These are phyloP conservation scores for Dactylellina cionopaga DNA, from an alignment of 2,329 filamentous ascomycete genomes.

Conservation along the genomic window DNA sequence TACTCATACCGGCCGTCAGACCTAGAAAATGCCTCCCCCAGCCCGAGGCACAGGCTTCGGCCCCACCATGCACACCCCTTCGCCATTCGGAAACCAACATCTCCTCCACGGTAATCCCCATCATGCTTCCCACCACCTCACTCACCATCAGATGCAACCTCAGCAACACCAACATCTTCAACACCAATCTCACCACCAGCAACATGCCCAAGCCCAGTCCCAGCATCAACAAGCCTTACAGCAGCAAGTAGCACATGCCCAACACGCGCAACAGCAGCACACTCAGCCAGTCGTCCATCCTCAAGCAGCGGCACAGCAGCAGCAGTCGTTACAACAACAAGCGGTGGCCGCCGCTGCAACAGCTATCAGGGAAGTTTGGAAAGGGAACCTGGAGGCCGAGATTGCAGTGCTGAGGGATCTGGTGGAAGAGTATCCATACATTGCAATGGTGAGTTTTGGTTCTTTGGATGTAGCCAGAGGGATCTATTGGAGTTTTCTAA, in stretches of 20 bases:
- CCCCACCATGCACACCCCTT: constrained; percentile 56
- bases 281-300: constrained; percentile 58
- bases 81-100: constrained; percentile 55
- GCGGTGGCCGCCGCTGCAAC: constrained; percentile 64
- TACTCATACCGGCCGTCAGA: not conserved
- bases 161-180: constrained; percentile 66
- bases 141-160: constrained; percentile 51
- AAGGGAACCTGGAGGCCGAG: constrained; percentile 87
- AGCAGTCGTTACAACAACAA: constrained; percentile 63
- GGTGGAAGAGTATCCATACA: constrained; percentile 90
- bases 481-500: constrained; percentile 6
- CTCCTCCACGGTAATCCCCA: constrained; percentile 43
- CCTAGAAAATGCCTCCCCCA: constrained; percentile 54
- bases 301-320: constrained; percentile 43
- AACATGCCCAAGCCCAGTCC: constrained; percentile 66
- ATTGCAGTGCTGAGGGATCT: constrained; percentile 84
- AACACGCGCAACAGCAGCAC: constrained; percentile 59
- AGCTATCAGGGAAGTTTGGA: constrained; percentile 92
- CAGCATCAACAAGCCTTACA: constrained; percentile 66
- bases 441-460: constrained; percentile 83
- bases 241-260: constrained; percentile 52
- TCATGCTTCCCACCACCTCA: constrained; percentile 48
- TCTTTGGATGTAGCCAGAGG: constrained; percentile 54
- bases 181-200: constrained; percentile 61
- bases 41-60: constrained; percentile 56